phyloP scores from a whole-genome alignment of 495 filamentous ascomycete genomes.

The Xylaria bambusicola region DNA sequence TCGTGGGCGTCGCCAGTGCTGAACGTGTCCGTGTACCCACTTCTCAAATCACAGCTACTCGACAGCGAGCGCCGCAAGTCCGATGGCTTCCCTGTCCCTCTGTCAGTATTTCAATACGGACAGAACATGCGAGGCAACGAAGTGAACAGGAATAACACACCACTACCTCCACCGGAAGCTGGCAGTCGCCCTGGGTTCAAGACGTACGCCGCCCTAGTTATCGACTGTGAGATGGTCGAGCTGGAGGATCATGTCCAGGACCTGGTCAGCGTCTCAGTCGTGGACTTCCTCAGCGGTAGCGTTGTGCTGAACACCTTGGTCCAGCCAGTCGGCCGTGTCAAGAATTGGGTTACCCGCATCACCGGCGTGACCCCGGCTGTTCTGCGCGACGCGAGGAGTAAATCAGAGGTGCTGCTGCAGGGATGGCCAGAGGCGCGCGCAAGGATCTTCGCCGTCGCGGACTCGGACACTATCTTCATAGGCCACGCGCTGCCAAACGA shows the following conservation, averaged over 20 bases:
- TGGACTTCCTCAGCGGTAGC: slow-evolving; percentile 49
- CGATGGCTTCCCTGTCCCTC: neutral
- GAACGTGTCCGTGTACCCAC: neutral
- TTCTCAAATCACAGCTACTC: too few species aligned
- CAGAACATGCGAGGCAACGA: neutral
- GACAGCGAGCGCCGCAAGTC: neutral
- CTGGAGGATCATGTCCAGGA: slow-evolving; percentile 32
- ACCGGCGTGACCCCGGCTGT: slow-evolving; percentile 36
- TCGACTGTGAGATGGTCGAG: slow-evolving; percentile 56
- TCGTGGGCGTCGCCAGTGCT: neutral
- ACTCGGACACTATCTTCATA: slow-evolving; percentile 38
- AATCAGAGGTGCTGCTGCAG: slow-evolving; percentile 17
- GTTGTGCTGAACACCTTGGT: slow-evolving; percentile 48
- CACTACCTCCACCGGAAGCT: slow-evolving; percentile 8
- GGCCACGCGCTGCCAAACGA: slow-evolving; percentile 30
- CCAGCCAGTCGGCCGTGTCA: slow-evolving; percentile 37
- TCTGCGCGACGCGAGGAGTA: slow-evolving; percentile 14
- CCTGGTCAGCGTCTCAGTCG: slow-evolving; percentile 43
- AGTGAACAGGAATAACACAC: neutral
- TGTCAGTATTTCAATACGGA: too few species aligned
- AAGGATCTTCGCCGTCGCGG: slow-evolving; percentile 39
- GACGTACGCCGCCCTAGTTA: slow-evolving; percentile 36
- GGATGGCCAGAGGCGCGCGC: slow-evolving; percentile 37
- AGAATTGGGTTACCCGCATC: slow-evolving; percentile 41
- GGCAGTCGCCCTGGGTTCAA: neutral